phyloP scores from a whole-genome alignment of 768 basidiomycete species.

The Rhodotorula toruloides region DNA sequence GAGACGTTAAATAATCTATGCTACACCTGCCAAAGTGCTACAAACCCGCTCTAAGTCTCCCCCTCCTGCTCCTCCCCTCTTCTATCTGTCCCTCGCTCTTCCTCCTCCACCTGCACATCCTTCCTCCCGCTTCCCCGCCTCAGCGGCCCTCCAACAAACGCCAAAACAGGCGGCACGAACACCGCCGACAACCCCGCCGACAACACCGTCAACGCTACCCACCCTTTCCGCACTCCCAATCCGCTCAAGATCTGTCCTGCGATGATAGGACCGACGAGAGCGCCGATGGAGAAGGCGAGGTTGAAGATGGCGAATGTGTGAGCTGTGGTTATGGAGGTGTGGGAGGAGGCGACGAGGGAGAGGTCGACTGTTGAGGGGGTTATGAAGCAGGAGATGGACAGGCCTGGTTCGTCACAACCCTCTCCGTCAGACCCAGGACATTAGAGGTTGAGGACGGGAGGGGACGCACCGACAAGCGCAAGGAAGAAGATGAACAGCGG shows the following conservation, averaged over 20 bases:
- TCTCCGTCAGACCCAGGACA: not conserved
- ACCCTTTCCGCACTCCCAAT: not conserved
- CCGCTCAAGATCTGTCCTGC: constrained; percentile 7
- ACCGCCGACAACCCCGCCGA: not conserved
- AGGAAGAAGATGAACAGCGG: constrained; percentile 36
- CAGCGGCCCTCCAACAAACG: constrained; percentile 5
- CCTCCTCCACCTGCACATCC: too few species aligned
- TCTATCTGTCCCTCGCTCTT: not conserved
- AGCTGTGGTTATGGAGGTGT: constrained; percentile 2
- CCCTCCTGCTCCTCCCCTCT: not conserved
- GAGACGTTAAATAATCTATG: too few species aligned
- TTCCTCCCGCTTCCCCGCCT: not conserved
- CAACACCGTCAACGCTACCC: not conserved
- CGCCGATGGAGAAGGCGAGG: not conserved
- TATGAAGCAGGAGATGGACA: constrained; percentile 6
- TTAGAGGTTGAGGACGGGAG: not conserved
- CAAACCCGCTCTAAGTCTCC: too few species aligned
- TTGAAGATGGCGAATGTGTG: constrained; percentile 18
- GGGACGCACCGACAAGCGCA: constrained; percentile 9
- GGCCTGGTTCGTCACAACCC: not conserved
- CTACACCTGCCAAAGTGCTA: too few species aligned
- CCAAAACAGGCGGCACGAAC: not conserved
- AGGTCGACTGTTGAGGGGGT: constrained; percentile 18
- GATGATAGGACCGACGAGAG: constrained; percentile 9
- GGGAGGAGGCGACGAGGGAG: not conserved